Conservation (phyloP, 1,284 basidiomycete genomes). For the Trametes sp. region DNA sequence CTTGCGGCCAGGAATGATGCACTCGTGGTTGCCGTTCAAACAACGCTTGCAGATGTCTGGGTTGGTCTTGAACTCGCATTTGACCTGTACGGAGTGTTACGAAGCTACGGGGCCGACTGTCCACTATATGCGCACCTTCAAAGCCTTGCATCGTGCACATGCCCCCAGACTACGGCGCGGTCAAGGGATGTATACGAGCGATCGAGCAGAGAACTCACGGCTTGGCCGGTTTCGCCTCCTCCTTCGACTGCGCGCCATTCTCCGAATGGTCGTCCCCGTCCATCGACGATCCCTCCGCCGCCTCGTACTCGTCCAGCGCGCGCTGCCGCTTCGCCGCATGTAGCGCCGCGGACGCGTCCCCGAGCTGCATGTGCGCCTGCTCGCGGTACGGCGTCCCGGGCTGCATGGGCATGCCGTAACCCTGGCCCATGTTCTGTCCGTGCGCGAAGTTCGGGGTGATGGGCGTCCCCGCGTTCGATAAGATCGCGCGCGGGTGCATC, state of each 20-base stretch:
- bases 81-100: constrained; percentile 51
- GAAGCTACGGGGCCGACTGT: not conserved
- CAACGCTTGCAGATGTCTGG: constrained; percentile 77
- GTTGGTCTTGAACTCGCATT: constrained; percentile 73
- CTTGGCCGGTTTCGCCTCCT: constrained; percentile 52
- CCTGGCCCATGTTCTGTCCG: constrained; percentile 8
- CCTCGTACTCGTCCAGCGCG: constrained; percentile 55
- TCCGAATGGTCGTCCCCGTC: constrained; percentile 41
- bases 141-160: constrained; percentile 74
- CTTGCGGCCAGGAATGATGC: constrained; percentile 78
- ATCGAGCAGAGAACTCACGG: constrained; percentile 47
- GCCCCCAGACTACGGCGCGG: constrained; percentile 49
- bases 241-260: constrained; percentile 28
- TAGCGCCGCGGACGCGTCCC: constrained; percentile 19
- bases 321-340: constrained; percentile 43
- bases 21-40: constrained; percentile 69
- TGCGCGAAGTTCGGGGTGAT: constrained; percentile 23
- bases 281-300: constrained; percentile 43
- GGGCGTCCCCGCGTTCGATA: constrained; percentile 22
- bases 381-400: constrained; percentile 25
- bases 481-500: constrained; percentile 22
- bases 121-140: constrained; percentile 58
- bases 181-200: constrained; percentile 1
- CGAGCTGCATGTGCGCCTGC: constrained; percentile 21
- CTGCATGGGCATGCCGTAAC: constrained; percentile 20